Base-by-base conservation (phyloP, 2,329 filamentous ascomycete genomes). In the Cordyceps cicadae region DNA sequence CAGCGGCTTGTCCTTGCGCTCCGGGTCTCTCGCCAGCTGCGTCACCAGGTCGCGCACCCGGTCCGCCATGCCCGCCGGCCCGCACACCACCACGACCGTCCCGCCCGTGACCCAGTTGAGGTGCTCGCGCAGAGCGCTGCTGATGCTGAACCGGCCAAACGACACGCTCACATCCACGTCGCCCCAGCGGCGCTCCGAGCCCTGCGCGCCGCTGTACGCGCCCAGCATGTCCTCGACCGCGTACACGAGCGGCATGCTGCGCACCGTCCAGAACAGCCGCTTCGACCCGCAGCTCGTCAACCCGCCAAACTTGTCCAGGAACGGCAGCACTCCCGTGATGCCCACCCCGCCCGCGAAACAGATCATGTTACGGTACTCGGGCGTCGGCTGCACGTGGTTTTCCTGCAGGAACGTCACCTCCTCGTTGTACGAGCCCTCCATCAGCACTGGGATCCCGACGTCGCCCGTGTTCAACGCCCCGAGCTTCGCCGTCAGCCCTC, bases 321-420 rank as follows among this genome's bases (percentile, higher is more conserved):
- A 53, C 9, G 70, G 70, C 8, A 72, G 62, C 12, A 69, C 66
- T 6, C 69, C 70, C 3, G 70, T 70, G 34, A 71, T 68, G 1
- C 70, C 70, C 6, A 70, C 70, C 14, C 70, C 70, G 26, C 70
- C 68, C 12, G 70, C 70, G 41, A 72, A 63, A 49, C 68, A 70
- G 1, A 72, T 62, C 0, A 70, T 62, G 55, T 71, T 71, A 2
- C 64, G 62, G 52, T 56, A 66, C 17, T 63, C 59, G 32, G 55
- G 54, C 11, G 63, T 63, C 26, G 62, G 62, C n/a, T 48, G 12
- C 5, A 62, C 24, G 19, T 66, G 63, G 19, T 52, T 62, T 4
- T 62, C 60, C 26, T 64, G 62, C 14, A 66, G 37, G 21, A 64
- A 63, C 14, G 63, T 64, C 8, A 57, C 52, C 21, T 56, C 58